These are phyloP conservation scores for Penicillium egyptiacum DNA, from an alignment of 495 filamentous ascomycete species.

Conservation along the genomic window DNA sequence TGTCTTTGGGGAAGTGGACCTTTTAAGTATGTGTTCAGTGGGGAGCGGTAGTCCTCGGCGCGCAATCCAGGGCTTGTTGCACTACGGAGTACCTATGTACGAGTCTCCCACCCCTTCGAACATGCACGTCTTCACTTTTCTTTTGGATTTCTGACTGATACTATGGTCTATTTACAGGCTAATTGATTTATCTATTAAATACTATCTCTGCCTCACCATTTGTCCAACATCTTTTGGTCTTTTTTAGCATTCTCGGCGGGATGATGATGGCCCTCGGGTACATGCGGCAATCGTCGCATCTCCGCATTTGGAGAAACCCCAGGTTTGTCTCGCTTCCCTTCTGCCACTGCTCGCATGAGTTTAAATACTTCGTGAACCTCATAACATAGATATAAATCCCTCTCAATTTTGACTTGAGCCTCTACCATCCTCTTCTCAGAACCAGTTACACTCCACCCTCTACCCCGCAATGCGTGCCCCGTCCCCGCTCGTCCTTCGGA, in stretches of 20 bases:
- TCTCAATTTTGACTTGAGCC: not conserved
- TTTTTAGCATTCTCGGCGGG: not conserved
- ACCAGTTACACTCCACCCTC: constrained; percentile 5
- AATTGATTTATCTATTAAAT: not conserved
- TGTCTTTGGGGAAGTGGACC: constrained; percentile 3
- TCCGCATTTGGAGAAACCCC: constrained; percentile 38
- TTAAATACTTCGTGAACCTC: not conserved
- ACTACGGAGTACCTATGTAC: not conserved
- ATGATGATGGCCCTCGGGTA: constrained; percentile 34
- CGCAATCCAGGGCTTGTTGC: constrained; percentile 9
- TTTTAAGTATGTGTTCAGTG: constrained; percentile 16
- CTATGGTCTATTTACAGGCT: not conserved
- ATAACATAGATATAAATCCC: not conserved
- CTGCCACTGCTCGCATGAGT: not conserved
- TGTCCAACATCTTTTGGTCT: not conserved
- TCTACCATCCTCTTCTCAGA: constrained; percentile 5
- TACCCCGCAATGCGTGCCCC: constrained; percentile 43
- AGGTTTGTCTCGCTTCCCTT: constrained; percentile 17
- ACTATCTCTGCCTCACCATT: not conserved
- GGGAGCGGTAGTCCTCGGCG: constrained; percentile 31
- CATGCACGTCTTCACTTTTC: not conserved
- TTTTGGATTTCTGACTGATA: not conserved
- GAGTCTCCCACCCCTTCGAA: not conserved
- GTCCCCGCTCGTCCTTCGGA: constrained; percentile 39
- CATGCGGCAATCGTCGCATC: constrained; percentile 43